Conservation (phyloP, 352 stramenopile species). For the Globisporangium cylindrosporum region DNA sequence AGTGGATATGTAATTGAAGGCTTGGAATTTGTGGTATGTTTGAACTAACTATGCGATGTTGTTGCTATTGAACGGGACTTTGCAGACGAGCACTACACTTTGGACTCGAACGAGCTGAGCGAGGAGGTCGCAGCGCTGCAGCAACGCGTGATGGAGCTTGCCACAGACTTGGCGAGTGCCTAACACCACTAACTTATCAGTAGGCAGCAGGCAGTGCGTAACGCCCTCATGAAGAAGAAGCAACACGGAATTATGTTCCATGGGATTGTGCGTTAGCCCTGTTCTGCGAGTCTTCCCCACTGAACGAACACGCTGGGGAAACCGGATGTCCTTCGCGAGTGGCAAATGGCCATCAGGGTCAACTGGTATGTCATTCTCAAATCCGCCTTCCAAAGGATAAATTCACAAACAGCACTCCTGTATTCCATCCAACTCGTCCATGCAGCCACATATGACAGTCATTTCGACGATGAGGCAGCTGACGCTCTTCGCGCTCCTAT, state of each 20-base stretch:
- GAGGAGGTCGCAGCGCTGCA: conserved; percentile 62
- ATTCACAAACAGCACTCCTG: not conserved
- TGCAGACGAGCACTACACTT: conserved; percentile 46
- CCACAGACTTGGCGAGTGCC: conserved; percentile 43
- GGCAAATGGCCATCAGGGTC: not conserved
- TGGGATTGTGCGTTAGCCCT: not conserved
- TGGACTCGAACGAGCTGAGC: conserved; percentile 58
- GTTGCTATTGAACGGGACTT: not conserved
- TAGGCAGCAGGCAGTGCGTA: not conserved
- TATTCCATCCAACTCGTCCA: not conserved
- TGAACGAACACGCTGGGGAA: not conserved
- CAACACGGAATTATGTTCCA: not conserved
- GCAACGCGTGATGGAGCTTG: conserved; percentile 60
- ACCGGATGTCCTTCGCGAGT: not conserved
- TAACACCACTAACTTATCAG: conserved; percentile 19
- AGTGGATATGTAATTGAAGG: not conserved
- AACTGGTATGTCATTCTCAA: not conserved
- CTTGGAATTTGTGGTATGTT: not conserved
- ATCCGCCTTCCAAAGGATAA: not conserved
- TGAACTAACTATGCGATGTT: not conserved
- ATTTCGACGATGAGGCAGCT: not conserved
- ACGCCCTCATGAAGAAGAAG: not conserved
- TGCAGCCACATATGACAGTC: not conserved
- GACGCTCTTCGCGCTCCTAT: not conserved
- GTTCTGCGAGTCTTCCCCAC: not conserved